A percentile compares a stretch with the other conserved stretches of the same genome.
These are phyloP conservation scores for Staphylotrichum longicolle DNA, from an alignment of 495 filamentous ascomycete genomes.

Conservation along the genomic window DNA sequence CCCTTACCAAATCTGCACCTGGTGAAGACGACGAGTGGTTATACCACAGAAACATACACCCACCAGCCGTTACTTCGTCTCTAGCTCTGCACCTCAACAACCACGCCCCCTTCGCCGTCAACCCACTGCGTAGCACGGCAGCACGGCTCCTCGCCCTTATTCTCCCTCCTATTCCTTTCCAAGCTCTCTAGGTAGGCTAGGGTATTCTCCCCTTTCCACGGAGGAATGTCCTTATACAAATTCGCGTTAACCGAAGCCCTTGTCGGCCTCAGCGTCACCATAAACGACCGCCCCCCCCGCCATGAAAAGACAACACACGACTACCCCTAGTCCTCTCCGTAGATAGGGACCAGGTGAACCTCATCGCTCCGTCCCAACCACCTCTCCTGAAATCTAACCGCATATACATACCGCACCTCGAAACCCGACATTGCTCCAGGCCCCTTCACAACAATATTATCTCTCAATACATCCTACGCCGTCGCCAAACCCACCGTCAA, in stretches of 20 bases:
- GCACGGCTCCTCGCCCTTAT: not conserved
- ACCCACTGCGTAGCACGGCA: not conserved
- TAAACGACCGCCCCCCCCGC: not conserved
- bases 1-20: too few species aligned
- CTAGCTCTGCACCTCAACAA: not conserved
- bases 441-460: slow-evolving; percentile 5
- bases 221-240: slow-evolving; percentile 15
- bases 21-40: too few species aligned
- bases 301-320: not conserved
- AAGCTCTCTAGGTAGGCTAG: slow-evolving; percentile 4
- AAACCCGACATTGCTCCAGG: not conserved
- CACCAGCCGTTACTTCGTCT: slow-evolving; percentile 15
- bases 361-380: slow-evolving; percentile 9
- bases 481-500: not conserved
- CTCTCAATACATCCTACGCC: not conserved
- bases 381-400: not conserved
- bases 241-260: slow-evolving; percentile 12
- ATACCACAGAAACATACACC: not conserved
- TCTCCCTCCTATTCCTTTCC: not conserved
- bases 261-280: slow-evolving; percentile 10
- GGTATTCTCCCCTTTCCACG: slow-evolving; percentile 4
- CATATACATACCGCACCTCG: not conserved
- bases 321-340: not conserved
- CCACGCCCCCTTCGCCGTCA: not conserved
- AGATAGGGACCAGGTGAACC: not conserved